phyloP scores from a whole-genome alignment of 2,329 filamentous ascomycete genomes.

The Teratosphaeriaceae sp. region DNA sequence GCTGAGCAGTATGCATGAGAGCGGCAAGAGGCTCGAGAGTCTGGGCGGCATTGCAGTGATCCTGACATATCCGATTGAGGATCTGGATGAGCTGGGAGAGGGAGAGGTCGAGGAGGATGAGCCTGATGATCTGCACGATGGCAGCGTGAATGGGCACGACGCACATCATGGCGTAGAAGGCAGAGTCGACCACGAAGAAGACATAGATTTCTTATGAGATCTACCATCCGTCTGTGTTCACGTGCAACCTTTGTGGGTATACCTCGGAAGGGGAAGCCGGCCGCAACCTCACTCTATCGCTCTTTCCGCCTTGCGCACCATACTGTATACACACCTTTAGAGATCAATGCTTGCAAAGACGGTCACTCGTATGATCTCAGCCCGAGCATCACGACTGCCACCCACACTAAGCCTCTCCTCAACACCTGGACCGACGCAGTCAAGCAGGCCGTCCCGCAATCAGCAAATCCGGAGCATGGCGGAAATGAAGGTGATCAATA shows the following conservation, averaged over 20 bases:
- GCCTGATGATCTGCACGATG: background rate
- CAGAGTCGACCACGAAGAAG: slow-evolving; percentile 1
- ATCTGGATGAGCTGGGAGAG: slow-evolving; percentile 52
- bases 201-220: slow-evolving; percentile 1
- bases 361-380: background rate
- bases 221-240: too few relatives aligned
- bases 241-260: too few relatives aligned
- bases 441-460: background rate
- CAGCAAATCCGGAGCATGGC: slow-evolving; percentile 5
- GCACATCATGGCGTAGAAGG: background rate
- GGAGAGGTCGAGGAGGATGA: background rate
- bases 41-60: slow-evolving; percentile 85
- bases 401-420: background rate
- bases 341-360: background rate
- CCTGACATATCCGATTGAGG: slow-evolving; percentile 81
- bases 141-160: background rate
- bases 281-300: too few relatives aligned
- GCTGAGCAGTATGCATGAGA: slow-evolving; percentile 92
- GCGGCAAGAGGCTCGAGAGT: slow-evolving; percentile 74
- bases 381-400: background rate
- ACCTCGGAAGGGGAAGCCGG: background rate
- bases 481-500: slow-evolving; percentile 13
- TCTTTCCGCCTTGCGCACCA: background rate
- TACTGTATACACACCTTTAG: background rate
- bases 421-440: background rate